Percentiles rank a stretch among this genome's conserved stretches.
Conservation (phyloP, 1,139 yeast species). For the Tardiomyces blankii region DNA sequence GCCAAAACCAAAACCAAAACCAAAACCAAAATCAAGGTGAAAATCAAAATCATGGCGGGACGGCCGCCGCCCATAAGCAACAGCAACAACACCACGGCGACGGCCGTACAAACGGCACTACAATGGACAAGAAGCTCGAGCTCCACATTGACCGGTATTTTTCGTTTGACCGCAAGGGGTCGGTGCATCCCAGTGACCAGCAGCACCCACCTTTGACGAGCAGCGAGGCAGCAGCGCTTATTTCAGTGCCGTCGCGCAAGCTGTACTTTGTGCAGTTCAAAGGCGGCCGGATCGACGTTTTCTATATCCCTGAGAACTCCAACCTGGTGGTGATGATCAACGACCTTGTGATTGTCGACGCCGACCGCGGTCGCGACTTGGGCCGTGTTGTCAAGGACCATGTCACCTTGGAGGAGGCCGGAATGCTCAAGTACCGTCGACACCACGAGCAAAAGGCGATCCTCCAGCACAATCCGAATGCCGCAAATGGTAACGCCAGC, state of each 20-base stretch:
- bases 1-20: too few relatives aligned
- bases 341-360: slow-evolving; percentile 89
- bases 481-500: slow-evolving; percentile 6
- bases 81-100: neutral
- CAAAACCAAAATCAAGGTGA: neutral
- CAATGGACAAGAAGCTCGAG: neutral
- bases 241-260: slow-evolving; percentile 14
- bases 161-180: neutral
- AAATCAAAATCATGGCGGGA: neutral
- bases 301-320: slow-evolving; percentile 46
- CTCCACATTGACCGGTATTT: neutral
- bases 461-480: slow-evolving; percentile 26
- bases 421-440: slow-evolving; percentile 68
- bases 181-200: neutral
- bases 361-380: slow-evolving; percentile 91
- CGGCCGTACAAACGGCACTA: neutral
- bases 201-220: neutral
- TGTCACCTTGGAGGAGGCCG: slow-evolving; percentile 65
- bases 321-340: slow-evolving; percentile 47
- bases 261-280: slow-evolving; percentile 73
- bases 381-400: slow-evolving; percentile 65
- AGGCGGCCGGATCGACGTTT: slow-evolving; percentile 77
- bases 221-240: slow-evolving; percentile 11
- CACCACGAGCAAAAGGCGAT: slow-evolving; percentile 67
- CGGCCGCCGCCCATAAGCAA: too few relatives aligned